Evolutionary conservation across 2,329 filamentous ascomycete genomes (phyloP).

Genomic region (Hirsutella thompsonii): DNA sequence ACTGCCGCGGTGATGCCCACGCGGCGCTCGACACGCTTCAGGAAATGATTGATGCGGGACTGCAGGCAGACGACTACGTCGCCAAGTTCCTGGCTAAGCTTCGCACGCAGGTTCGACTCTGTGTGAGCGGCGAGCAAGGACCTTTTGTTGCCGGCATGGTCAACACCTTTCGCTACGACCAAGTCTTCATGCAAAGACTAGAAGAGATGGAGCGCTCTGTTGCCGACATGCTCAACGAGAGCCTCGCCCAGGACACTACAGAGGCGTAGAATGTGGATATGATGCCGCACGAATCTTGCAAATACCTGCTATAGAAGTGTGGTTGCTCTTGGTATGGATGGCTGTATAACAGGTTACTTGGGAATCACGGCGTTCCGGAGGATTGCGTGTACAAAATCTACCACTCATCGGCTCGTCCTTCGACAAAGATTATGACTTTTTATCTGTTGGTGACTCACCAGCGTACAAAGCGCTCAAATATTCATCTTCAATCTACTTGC

Average conservation of each 20-base stretch:
- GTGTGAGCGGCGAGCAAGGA: constrained; percentile 22
- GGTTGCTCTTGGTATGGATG: no score
- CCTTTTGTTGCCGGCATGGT: constrained; percentile 25
- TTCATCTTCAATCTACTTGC: no score
- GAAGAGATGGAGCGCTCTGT: constrained; percentile 11
- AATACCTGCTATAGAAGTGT: no score
- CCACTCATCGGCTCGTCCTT: no score
- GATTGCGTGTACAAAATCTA: no score
- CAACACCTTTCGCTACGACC: constrained; percentile 21
- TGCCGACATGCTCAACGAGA: constrained; percentile 4
- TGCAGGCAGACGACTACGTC: constrained; percentile 37
- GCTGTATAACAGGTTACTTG: no score
- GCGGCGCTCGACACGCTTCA: constrained; percentile 42
- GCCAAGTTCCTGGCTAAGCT: constrained; percentile 15
- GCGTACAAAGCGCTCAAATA: no score
- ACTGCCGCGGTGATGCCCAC: constrained; percentile 42
- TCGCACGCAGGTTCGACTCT: constrained; percentile 19
- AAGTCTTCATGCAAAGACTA: constrained; percentile 12
- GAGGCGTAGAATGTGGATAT: no score
- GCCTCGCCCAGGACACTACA: background rate
- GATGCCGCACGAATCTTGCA: no score
- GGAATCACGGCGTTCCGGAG: no score
- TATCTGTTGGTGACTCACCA: no score
- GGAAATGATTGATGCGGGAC: constrained; percentile 53
- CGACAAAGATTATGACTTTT: no score